phyloP scores from a whole-genome alignment of 305 asterid genomes.

The Ilex paraguariensis region DNA sequence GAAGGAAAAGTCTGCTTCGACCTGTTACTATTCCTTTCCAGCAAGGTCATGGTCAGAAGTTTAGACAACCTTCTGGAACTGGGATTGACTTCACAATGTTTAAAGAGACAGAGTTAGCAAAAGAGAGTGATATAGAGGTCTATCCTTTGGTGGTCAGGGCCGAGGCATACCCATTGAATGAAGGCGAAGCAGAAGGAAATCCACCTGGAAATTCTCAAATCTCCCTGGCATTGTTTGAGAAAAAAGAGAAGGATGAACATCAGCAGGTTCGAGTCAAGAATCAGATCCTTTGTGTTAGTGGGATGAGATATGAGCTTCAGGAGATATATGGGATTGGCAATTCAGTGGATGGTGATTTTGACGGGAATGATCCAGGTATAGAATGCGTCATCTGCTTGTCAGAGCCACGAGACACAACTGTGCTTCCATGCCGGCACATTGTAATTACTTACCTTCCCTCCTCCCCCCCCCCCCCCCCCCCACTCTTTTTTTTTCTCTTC shows the following conservation, averaged over 20 bases:
- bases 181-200: conserved; percentile 22
- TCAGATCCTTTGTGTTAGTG: conserved; percentile 88
- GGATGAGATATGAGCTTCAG: conserved; percentile 84
- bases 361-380: conserved; percentile 85
- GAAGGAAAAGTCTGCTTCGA: conserved; percentile 61
- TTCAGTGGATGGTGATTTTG: conserved; percentile 78
- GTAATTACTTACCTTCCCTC: conserved; percentile 29
- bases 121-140: conserved; percentile 56
- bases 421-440: conserved; percentile 98
- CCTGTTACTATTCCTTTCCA: conserved; percentile 60
- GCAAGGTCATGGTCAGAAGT: conserved; percentile 88
- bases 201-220: conserved; percentile 73
- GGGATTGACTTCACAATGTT: conserved; percentile 79
- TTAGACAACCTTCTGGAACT: conserved; percentile 72
- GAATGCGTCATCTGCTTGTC: conserved; percentile 99
- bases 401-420: conserved; percentile 96
- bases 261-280: conserved; percentile 77
- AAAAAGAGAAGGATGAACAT: conserved; percentile 72
- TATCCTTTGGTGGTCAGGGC: conserved; percentile 90
- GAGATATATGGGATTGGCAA: conserved; percentile 96
- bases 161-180: conserved; percentile 53
- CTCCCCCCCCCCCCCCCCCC: conserved; percentile 8
- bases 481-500: neutral
- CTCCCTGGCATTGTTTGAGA: conserved; percentile 85
- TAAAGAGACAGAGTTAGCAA: conserved; percentile 55